These are phyloP conservation scores for Metarhizium rileyi DNA, from an alignment of 2,329 filamentous ascomycete genomes.

Conservation along the genomic window DNA sequence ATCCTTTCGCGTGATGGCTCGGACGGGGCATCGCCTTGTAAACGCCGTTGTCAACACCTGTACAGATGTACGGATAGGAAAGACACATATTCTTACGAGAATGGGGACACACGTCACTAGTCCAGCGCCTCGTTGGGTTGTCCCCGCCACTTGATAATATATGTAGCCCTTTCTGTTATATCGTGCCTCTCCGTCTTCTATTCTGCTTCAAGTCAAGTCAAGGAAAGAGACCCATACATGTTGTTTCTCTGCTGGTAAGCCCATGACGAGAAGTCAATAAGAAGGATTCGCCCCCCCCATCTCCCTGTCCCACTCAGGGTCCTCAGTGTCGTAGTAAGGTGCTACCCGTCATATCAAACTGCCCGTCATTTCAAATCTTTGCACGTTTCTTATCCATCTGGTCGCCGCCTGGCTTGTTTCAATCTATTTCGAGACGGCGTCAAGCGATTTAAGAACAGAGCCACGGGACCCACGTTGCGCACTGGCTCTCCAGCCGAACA, in stretches of 20 bases:
- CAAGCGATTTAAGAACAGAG: not conserved
- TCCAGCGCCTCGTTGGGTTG: not conserved
- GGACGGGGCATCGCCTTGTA: not conserved
- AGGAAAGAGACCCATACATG: not conserved
- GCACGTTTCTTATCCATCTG: not conserved
- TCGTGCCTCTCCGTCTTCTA: not conserved
- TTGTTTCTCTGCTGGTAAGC: not conserved
- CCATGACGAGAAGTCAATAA: constrained; percentile 1
- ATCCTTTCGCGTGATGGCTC: not conserved
- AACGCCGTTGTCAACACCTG: not conserved
- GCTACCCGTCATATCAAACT: not conserved
- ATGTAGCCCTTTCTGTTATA: not conserved
- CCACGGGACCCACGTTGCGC: not conserved
- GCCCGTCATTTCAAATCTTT: not conserved
- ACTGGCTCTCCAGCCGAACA: not conserved
- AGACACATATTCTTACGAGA: not conserved
- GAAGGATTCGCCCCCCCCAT: constrained; percentile 6
- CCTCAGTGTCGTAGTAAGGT: not conserved
- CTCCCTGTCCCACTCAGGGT: not conserved
- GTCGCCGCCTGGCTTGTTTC: not conserved
- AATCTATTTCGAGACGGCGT: not conserved
- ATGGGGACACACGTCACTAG: not conserved
- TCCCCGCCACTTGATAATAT: not conserved
- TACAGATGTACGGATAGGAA: not conserved
- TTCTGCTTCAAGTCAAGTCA: not conserved